Evolutionary conservation across 768 basidiomycete species (phyloP).

Genomic region (Tulasnella sp.): DNA sequence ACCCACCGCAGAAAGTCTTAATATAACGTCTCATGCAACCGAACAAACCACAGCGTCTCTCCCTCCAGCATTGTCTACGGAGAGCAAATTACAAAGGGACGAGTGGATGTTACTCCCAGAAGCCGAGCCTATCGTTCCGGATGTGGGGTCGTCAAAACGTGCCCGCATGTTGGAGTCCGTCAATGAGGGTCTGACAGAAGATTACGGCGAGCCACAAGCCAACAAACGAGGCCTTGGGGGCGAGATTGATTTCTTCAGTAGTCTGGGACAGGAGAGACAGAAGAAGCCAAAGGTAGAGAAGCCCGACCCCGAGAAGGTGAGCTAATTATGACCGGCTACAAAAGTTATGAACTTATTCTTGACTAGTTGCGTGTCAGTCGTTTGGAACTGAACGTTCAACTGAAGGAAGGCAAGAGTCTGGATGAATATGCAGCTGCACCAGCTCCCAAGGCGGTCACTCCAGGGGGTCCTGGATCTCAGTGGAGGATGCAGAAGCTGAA

Average conservation of each 20-base stretch:
- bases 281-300: slow-evolving; percentile 46
- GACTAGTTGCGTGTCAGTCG: slow-evolving; percentile 47
- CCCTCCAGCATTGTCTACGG: slow-evolving; percentile 36
- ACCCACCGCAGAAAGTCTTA: slow-evolving; percentile 60
- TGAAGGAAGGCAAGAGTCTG: slow-evolving; percentile 34
- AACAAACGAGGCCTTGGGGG: slow-evolving; percentile 40
- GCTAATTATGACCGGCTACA: slow-evolving; percentile 14
- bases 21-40: slow-evolving; percentile 49
- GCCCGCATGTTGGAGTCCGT: slow-evolving; percentile 18
- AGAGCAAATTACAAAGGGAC: slow-evolving; percentile 50
- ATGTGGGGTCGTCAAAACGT: slow-evolving; percentile 2
- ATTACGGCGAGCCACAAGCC: slow-evolving; percentile 42
- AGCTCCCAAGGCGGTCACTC: slow-evolving; percentile 38
- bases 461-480: slow-evolving; percentile 84
- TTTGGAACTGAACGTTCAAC: slow-evolving; percentile 48
- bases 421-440: slow-evolving; percentile 32
- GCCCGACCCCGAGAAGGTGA: slow-evolving; percentile 62
- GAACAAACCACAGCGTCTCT: slow-evolving; percentile 35
- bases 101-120: slow-evolving; percentile 74
- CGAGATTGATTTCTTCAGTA: slow-evolving; percentile 80
- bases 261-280: slow-evolving; percentile 63
- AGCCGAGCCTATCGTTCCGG: slow-evolving; percentile 22
- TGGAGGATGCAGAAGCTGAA: slow-evolving; percentile 98
- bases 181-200: slow-evolving; percentile 50
- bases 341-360: slow-evolving; percentile 13